Evolutionary conservation across 345 rosid species (phyloP).

Genomic region (Corchorus capsularis): DNA sequence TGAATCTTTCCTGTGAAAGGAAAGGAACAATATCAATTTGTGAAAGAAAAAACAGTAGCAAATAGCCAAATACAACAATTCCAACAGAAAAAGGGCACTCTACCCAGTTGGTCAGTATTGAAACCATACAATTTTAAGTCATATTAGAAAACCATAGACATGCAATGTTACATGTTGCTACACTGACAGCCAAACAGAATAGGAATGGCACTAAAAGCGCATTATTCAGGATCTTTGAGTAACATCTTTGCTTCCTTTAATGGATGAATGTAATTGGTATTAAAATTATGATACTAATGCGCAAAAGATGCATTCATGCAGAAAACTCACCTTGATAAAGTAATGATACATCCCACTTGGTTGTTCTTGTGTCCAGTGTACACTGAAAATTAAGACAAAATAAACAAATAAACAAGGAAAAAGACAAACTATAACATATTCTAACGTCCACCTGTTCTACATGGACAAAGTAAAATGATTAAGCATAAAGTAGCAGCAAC

Average conservation of each 20-base stretch:
- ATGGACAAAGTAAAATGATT: neutral
- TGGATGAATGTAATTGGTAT: neutral
- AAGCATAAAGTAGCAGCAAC: slow-evolving; percentile 12
- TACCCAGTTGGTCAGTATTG: too few species aligned
- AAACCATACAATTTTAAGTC: too few species aligned
- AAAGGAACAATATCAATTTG: too few species aligned
- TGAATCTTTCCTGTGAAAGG: too few species aligned
- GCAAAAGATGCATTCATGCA: slow-evolving; percentile 17
- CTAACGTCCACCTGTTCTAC: slow-evolving; percentile 1
- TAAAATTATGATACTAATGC: neutral
- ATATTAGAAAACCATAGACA: too few species aligned
- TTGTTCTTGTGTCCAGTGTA: slow-evolving; percentile 72
- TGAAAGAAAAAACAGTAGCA: too few species aligned
- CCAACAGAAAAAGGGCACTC: too few species aligned
- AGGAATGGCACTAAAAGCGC: neutral
- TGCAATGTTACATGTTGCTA: neutral
- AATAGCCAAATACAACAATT: too few species aligned
- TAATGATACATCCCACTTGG: slow-evolving; percentile 91
- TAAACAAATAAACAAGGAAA: neutral
- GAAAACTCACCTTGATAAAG: slow-evolving; percentile 73
- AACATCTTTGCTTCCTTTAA: neutral
- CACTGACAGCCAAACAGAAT: neutral
- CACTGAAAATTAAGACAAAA: slow-evolving; percentile 41
- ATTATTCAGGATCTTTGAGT: neutral
- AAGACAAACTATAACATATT: neutral